Evolutionary conservation across 2,329 filamentous ascomycete species (phyloP).

Genomic region (Talaromyces islandicus): DNA sequence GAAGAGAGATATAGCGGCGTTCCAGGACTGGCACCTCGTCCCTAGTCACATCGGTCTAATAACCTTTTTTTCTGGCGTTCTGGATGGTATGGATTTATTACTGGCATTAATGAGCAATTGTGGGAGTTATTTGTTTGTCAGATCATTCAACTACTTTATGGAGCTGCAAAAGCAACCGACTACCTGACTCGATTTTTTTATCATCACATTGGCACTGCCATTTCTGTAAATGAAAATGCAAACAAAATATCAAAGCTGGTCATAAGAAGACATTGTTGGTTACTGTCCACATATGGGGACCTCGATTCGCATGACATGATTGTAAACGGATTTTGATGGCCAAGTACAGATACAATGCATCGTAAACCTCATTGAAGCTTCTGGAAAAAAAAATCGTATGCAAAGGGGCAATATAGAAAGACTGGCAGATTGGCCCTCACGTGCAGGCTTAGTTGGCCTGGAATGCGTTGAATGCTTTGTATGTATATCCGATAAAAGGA

Average conservation of each 20-base stretch:
- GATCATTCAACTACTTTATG: background rate
- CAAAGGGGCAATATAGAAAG: background rate
- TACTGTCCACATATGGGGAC: background rate
- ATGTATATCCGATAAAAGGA: slow-evolving; percentile 94
- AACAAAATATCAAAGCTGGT: background rate
- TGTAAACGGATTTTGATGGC: background rate
- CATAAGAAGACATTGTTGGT: background rate
- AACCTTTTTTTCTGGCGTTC: background rate
- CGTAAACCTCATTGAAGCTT: background rate
- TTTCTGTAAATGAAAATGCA: background rate
- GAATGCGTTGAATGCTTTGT: slow-evolving; percentile 86
- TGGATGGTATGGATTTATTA: background rate
- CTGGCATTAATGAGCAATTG: background rate
- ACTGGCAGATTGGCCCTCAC: background rate
- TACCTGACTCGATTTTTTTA: background rate
- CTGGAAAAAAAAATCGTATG: background rate
- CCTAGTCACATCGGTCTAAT: slow-evolving; percentile 13
- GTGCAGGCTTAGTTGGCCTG: slow-evolving; percentile 28
- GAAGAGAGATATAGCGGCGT: slow-evolving; percentile 78
- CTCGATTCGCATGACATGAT: background rate
- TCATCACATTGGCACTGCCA: background rate
- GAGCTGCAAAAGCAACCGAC: background rate
- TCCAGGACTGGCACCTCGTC: slow-evolving; percentile 54
- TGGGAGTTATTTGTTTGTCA: background rate
- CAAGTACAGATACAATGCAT: background rate